Base-by-base conservation (phyloP, 148 eudicot genomes). In the Chenopodium album region DNA sequence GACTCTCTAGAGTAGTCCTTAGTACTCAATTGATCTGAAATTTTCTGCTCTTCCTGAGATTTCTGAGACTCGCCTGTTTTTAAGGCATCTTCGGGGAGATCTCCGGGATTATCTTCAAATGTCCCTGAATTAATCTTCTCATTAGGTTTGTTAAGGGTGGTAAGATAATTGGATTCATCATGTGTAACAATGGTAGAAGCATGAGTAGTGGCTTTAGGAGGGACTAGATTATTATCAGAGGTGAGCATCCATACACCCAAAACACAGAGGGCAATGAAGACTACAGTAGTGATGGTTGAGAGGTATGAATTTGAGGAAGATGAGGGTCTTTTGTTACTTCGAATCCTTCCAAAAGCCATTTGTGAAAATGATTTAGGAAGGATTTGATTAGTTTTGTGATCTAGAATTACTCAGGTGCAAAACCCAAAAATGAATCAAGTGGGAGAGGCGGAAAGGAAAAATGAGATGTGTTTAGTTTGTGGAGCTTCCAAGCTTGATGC, bases 31-130 rank as follows among this genome's bases (percentile, higher is more conserved):
- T 62, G 71, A 3, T 47, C 54, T 29, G 69, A 19, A 70, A 66
- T 80, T 1, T 13, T 48, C 7, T 44, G 76, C 28, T 82, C 87
- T 23, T 80, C 86, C 47, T 41, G 73, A 65, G 52, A 19, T 56
- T 85, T 85, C 41, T 77, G 84, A 20, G 81, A 54, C 32, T 78
- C 87, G 5, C 85, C 91, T 1, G 60, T 54, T 81, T 79, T 87
- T 17, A 88, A 23, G 63, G 91, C 92, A 73, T 91, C 92, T 0
- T 85, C 92, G 3, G 91, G 93, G 4, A 92, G 90, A 70, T 86
- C 85, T 20, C 93, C 94, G 1, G 92, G 92, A 68, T 85, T 88
- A 81, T 90, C 97, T 74, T 87, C 90, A 77, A 85, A 92, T 37
- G 82, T 78, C 14, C 82, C 73, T 9, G 86, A 3, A 6, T 14